Evolutionary conservation across 2,329 filamentous ascomycete species (phyloP).

Genomic region (Cladosporium cucumerinum): DNA sequence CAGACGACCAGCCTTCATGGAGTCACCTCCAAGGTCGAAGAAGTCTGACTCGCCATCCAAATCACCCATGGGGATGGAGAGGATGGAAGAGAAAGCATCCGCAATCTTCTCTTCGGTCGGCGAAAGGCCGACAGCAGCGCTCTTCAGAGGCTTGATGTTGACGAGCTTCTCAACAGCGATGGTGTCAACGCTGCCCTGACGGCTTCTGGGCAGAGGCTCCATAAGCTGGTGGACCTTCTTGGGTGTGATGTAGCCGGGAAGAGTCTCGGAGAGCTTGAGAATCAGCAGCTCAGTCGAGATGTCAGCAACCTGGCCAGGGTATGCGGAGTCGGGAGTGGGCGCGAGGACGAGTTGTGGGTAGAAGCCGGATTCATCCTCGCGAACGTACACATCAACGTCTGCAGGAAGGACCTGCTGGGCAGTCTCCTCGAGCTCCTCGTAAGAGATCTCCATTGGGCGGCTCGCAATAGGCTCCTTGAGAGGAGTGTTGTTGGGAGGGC

Average conservation of each 20-base stretch:
- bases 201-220: conserved; percentile 27
- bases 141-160: conserved; percentile 7
- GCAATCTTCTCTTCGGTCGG: conserved; percentile 41
- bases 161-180: conserved; percentile 19
- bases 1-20: conserved; percentile 52
- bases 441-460: conserved; percentile 17
- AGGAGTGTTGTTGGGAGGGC: conserved; percentile 48
- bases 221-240: conserved; percentile 28
- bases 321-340: conserved; percentile 20
- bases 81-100: conserved; percentile 46
- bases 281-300: conserved; percentile 19
- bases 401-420: conserved; percentile 21
- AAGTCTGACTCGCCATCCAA: conserved; percentile 47
- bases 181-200: conserved; percentile 26
- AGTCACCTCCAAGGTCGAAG: conserved; percentile 54
- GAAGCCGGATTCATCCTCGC: conserved; percentile 27
- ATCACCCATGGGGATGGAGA: conserved; percentile 41
- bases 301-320: conserved; percentile 12
- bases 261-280: conserved; percentile 20
- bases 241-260: conserved; percentile 32
- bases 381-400: conserved; percentile 28
- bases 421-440: conserved; percentile 20
- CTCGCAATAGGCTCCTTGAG: conserved; percentile 42
- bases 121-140: conserved; percentile 20
- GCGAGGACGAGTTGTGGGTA: conserved; percentile 37